A percentile compares a stretch with the other conserved stretches of the same genome.
Evolutionary conservation across 805 yeast species (phyloP).

Genomic region (Ogataea trehalophila): DNA sequence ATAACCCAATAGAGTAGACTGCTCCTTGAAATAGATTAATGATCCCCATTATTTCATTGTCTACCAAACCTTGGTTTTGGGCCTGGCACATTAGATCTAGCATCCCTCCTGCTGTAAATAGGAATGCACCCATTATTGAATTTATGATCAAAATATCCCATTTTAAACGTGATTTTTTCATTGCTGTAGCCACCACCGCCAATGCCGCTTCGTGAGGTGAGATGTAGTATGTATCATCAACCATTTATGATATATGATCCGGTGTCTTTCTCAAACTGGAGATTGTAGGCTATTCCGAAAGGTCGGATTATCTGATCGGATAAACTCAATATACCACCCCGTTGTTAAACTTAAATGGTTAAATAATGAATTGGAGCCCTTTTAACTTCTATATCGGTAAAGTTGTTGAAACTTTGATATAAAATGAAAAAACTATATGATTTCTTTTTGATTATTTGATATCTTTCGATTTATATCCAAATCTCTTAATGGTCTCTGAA

Average conservation of each 20-base stretch:
- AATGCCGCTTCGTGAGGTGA: conserved; percentile 79
- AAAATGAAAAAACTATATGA: too few species aligned
- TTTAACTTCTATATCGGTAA: too few species aligned
- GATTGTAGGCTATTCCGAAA: neutral
- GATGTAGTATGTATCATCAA: conserved; percentile 52
- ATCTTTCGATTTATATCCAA: too few species aligned
- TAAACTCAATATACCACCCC: neutral
- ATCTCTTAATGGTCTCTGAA: too few species aligned
- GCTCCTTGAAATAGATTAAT: conserved; percentile 54
- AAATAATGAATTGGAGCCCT: too few species aligned
- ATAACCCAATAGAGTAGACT: conserved; percentile 66
- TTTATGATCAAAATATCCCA: conserved; percentile 56
- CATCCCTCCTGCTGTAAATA: conserved; percentile 74
- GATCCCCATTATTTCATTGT: conserved; percentile 44
- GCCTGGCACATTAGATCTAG: conserved; percentile 53
- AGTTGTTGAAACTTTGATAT: too few species aligned
- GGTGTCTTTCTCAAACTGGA: neutral
- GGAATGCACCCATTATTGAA: conserved; percentile 63
- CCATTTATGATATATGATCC: conserved; percentile 5
- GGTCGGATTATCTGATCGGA: neutral
- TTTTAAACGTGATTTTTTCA: conserved; percentile 73
- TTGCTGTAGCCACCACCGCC: conserved; percentile 79
- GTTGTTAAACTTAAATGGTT: too few species aligned
- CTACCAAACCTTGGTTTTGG: conserved; percentile 39
- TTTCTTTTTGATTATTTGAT: too few species aligned